phyloP scores from a whole-genome alignment of 75 land plant species.

The Pseudotsuga menziesii region DNA sequence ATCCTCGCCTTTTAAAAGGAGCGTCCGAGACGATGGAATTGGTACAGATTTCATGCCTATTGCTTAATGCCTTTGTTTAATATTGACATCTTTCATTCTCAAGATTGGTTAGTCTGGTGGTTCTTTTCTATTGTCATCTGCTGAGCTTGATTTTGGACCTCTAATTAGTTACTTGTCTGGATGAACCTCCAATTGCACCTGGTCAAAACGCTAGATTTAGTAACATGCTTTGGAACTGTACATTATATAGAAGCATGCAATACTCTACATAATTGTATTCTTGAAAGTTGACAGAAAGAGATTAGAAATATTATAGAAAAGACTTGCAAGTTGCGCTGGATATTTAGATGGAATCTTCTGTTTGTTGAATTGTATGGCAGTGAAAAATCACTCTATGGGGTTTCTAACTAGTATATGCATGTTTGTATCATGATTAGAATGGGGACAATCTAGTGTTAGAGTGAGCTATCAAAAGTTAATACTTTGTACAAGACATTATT shows the following conservation, averaged over 20 bases:
- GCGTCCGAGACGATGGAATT: slow-evolving; percentile 35
- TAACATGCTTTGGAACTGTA: neutral
- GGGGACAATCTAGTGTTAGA: neutral
- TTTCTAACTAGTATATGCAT: neutral
- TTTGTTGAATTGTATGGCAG: neutral
- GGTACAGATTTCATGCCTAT: slow-evolving; percentile 24
- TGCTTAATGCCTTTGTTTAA: neutral
- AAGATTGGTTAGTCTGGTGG: neutral
- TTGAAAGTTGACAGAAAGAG: neutral
- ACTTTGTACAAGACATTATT: neutral
- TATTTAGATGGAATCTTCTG: neutral
- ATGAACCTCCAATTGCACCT: neutral
- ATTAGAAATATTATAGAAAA: neutral
- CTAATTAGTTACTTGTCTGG: neutral
- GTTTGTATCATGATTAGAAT: neutral
- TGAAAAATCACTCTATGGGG: neutral
- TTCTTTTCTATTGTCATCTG: neutral
- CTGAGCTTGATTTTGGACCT: neutral
- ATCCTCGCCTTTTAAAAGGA: slow-evolving; percentile 88
- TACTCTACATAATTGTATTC: neutral
- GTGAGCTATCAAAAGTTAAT: neutral
- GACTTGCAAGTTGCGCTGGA: neutral
- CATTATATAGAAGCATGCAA: neutral
- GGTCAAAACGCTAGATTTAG: neutral
- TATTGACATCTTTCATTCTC: slow-evolving; percentile 2